phyloP scores from a whole-genome alignment of 805 yeast genomes.

The Ascoidea asiatica region DNA sequence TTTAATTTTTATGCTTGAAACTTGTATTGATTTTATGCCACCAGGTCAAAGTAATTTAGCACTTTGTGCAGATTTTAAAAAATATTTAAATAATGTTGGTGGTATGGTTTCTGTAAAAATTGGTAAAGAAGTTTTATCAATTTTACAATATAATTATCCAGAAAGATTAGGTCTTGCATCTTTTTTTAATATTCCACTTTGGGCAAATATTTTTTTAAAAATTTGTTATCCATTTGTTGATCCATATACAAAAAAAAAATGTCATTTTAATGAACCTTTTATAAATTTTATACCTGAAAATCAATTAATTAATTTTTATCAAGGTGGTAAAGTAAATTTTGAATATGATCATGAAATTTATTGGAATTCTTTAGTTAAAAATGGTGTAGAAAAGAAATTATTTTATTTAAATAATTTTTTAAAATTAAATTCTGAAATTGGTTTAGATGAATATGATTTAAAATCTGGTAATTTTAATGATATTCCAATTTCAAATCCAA shows the following conservation, averaged over 20 bases:
- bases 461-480: constrained; percentile 22
- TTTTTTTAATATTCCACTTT: constrained; percentile 43
- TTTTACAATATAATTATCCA: constrained; percentile 45
- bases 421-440: constrained; percentile 32
- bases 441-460: constrained; percentile 40
- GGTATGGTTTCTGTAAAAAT: constrained; percentile 26
- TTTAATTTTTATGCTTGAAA: constrained; percentile 42
- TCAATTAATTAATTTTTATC: constrained; percentile 36
- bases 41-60: constrained; percentile 46
- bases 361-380: constrained; percentile 35
- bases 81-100: constrained; percentile 21
- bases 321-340: constrained; percentile 33
- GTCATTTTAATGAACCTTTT: constrained; percentile 44
- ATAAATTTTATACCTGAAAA: constrained; percentile 37
- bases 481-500: too few relatives aligned
- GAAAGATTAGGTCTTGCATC: constrained; percentile 42
- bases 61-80: constrained; percentile 40
- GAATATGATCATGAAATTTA: constrained; percentile 37
- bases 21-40: constrained; percentile 38
- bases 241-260: constrained; percentile 43
- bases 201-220: constrained; percentile 41
- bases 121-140: constrained; percentile 36
- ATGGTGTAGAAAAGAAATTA: constrained; percentile 24
- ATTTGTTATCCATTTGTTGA: constrained; percentile 45
- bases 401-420: constrained; percentile 23